Evolutionary conservation across 306 rosid genomes (phyloP).

Genomic region (Cicer arietinum): DNA sequence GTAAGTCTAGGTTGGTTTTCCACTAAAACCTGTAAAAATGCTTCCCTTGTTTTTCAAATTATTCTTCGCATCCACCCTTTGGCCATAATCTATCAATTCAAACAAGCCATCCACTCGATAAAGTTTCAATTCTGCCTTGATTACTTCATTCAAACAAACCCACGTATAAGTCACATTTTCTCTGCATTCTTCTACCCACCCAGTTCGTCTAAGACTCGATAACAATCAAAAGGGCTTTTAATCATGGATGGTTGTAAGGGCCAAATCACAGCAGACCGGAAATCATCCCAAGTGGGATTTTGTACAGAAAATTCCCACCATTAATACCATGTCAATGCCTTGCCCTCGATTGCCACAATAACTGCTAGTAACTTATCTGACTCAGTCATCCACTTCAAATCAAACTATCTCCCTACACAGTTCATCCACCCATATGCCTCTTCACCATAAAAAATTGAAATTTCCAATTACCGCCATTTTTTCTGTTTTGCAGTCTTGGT

Average conservation of each 20-base stretch:
- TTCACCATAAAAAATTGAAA: neutral
- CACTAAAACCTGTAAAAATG: neutral
- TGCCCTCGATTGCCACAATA: neutral
- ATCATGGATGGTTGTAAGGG: neutral
- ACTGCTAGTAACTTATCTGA: neutral
- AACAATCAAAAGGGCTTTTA: neutral
- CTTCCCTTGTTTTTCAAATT: neutral
- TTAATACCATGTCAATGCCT: neutral
- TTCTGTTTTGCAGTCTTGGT: no score
- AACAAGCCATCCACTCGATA: neutral
- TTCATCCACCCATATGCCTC: neutral
- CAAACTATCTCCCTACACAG: neutral
- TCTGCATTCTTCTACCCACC: neutral
- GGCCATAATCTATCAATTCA: neutral
- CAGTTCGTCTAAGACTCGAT: neutral
- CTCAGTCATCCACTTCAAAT: neutral
- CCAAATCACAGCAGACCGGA: neutral
- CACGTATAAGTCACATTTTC: neutral
- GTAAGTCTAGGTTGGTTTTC: neutral
- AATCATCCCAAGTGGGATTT: neutral
- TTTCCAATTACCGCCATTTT: neutral
- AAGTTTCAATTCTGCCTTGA: neutral
- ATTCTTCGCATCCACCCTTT: neutral
- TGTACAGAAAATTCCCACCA: neutral
- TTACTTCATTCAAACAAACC: neutral